These are phyloP conservation scores for Eucalyptus regnans DNA, from an alignment of 345 rosid species.

Conservation along the genomic window DNA sequence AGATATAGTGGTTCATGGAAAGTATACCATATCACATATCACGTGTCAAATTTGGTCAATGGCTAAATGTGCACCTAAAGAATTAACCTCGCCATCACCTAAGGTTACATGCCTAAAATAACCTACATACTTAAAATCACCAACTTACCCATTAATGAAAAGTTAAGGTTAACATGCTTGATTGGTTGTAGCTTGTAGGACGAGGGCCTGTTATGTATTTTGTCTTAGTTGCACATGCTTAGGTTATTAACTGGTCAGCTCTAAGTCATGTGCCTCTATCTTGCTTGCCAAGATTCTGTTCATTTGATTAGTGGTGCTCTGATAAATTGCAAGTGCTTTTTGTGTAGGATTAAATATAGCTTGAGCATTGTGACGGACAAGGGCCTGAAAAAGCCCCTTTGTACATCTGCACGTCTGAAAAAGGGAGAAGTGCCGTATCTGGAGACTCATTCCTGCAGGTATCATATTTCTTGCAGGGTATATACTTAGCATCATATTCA, in stretches of 20 bases:
- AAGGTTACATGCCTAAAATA: too few species aligned
- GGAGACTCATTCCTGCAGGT: constrained; percentile 98
- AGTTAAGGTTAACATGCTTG: too few species aligned
- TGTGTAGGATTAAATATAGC: constrained; percentile 83
- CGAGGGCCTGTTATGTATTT: too few species aligned
- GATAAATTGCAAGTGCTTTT: background rate
- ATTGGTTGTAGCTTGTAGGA: too few species aligned
- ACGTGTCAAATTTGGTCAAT: background rate
- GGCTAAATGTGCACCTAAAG: too few species aligned
- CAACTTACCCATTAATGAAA: too few species aligned
- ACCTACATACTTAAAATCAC: too few species aligned
- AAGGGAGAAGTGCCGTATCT: constrained; percentile 91
- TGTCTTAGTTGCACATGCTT: too few species aligned
- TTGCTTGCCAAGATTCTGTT: background rate
- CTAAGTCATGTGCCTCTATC: background rate
- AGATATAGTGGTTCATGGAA: background rate
- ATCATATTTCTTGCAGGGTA: background rate
- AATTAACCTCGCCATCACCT: too few species aligned
- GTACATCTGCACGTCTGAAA: constrained; percentile 94
- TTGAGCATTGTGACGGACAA: constrained; percentile 94
- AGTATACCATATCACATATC: background rate
- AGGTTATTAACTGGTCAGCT: too few species aligned
- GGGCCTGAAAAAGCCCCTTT: constrained; percentile 87
- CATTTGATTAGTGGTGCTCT: background rate
- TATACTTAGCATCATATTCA: background rate